These are phyloP conservation scores for Phalaenopsis equestris DNA, from an alignment of 106 monocot species.

Conservation along the genomic window DNA sequence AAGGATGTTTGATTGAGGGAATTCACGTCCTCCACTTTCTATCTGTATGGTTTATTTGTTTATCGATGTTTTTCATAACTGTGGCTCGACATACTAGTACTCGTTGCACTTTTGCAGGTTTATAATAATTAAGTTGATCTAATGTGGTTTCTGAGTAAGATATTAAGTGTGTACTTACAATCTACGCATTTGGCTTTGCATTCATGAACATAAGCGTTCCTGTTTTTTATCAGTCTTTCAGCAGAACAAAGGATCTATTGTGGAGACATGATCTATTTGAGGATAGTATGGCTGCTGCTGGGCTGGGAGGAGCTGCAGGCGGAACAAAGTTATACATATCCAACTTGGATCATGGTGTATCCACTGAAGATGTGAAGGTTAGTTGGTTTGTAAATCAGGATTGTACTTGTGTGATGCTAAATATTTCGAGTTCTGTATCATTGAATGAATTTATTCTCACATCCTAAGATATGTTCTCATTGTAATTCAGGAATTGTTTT, in stretches of 20 bases:
- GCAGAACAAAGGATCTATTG: constrained; percentile 54
- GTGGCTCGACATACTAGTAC: neutral
- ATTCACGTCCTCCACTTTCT: constrained; percentile 2
- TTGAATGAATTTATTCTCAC: neutral
- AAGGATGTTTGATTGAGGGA: constrained; percentile 2
- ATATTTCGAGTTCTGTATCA: neutral
- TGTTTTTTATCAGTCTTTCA: constrained; percentile 70
- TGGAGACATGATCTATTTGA: constrained; percentile 73
- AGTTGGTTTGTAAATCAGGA: constrained; percentile 10
- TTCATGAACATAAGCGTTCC: constrained; percentile 14
- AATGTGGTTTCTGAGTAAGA: constrained; percentile 20
- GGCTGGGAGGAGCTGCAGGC: constrained; percentile 43
- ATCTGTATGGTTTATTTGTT: constrained; percentile 1
- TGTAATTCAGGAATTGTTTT: constrained; percentile 78
- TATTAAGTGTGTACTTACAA: constrained; percentile 13
- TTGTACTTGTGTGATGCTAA: neutral
- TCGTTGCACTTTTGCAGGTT: constrained; percentile 10
- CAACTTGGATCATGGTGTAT: constrained; percentile 92
- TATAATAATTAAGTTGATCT: constrained; percentile 10
- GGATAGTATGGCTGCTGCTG: constrained; percentile 67
- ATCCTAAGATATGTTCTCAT: constrained; percentile 1
- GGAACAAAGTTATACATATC: constrained; percentile 91
- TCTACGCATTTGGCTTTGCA: neutral
- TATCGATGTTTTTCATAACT: neutral
- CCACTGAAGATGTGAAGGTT: constrained; percentile 97